Evolutionary conservation across 208 protist genomes (phyloP).

Genomic region (Acanthamoeba triangularis): DNA sequence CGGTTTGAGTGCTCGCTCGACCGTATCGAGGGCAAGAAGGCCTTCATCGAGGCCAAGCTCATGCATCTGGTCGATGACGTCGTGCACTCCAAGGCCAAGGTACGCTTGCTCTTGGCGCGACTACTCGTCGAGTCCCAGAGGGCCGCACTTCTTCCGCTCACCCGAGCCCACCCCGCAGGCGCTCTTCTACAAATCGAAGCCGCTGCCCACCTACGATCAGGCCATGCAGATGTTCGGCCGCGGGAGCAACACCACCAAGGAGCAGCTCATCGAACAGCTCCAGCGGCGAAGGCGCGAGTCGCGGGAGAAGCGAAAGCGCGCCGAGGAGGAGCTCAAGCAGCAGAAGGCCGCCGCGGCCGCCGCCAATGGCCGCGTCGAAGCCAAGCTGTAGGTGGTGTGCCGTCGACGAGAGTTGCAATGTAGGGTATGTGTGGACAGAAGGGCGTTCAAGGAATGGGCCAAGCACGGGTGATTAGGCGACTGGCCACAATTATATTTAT

Average conservation of each 20-base stretch:
- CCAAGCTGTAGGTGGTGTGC: neutral
- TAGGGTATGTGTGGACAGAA: neutral
- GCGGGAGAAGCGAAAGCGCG: neutral
- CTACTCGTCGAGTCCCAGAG: neutral
- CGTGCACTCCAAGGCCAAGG: slow-evolving; percentile 9
- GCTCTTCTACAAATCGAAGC: too few species aligned
- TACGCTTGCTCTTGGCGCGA: neutral
- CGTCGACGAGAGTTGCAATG: too few species aligned
- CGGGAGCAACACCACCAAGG: neutral
- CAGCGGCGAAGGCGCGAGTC: neutral
- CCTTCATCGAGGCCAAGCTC: slow-evolving; percentile 35
- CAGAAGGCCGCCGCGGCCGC: neutral
- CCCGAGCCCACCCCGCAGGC: neutral
- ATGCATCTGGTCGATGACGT: slow-evolving; percentile 37
- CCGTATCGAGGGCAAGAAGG: slow-evolving; percentile 40
- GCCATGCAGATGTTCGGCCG: neutral
- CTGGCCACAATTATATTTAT: neutral
- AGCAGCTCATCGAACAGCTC: slow-evolving; percentile 11
- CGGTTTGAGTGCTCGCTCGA: slow-evolving; percentile 40
- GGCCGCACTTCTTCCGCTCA: neutral
- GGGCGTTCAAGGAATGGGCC: neutral
- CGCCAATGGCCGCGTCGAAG: too few species aligned
- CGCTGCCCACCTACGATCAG: too few species aligned
- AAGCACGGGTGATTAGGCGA: too few species aligned
- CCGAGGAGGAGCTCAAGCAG: slow-evolving; percentile 7